Conservation (phyloP, 2,329 filamentous ascomycete genomes). For the Kalaharituber pfeilii region DNA sequence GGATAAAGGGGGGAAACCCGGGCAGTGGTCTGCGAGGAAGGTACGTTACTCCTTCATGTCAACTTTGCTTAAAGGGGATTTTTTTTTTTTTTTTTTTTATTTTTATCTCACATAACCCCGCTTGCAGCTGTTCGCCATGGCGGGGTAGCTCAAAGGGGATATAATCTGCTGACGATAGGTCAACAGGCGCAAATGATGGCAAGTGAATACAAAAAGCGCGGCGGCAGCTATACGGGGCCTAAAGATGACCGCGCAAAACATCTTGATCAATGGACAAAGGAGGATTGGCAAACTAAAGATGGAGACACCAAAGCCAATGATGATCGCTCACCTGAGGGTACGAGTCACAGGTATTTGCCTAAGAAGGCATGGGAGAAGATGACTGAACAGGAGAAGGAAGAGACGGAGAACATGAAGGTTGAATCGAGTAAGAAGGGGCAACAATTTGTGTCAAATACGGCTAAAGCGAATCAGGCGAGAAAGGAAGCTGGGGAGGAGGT, state of each 20-base stretch:
- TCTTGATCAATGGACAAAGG: not conserved
- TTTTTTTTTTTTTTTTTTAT: too few species aligned
- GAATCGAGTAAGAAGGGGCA: constrained; percentile 2
- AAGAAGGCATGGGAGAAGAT: constrained; percentile 4
- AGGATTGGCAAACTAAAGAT: not conserved
- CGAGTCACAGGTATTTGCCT: constrained; percentile 9
- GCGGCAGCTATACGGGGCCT: not conserved
- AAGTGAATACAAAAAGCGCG: not conserved
- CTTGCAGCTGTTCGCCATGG: too few species aligned
- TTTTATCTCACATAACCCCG: too few species aligned
- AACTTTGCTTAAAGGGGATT: too few species aligned
- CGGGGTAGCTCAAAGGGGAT: too few species aligned
- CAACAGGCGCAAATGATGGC: not conserved
- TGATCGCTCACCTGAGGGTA: not conserved
- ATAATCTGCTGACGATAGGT: too few species aligned
- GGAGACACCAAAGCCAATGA: not conserved
- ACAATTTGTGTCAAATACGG: constrained; percentile 8
- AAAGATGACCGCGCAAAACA: not conserved
- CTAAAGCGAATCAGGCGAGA: not conserved
- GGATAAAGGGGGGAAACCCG: not conserved
- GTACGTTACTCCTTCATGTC: not conserved
- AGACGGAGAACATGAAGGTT: constrained; percentile 6
- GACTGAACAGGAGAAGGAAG: constrained; percentile 4
- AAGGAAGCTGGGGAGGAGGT: not conserved
- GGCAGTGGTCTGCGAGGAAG: not conserved